phyloP scores from a whole-genome alignment of 345 rosid genomes.

The Clarkia xantiana region DNA sequence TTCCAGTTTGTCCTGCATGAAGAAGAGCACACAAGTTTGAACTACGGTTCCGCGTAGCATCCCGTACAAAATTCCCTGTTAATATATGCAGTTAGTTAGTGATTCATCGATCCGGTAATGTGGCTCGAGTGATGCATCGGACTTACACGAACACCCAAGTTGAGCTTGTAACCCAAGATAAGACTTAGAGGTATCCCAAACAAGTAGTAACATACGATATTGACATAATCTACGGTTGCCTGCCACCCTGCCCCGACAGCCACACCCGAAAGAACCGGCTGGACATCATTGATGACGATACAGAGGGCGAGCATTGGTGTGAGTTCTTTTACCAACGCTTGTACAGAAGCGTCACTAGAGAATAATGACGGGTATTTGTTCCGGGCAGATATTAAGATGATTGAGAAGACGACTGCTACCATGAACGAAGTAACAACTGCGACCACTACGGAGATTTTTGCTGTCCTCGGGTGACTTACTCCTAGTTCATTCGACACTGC shows the following conservation, averaged over 20 bases:
- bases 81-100: no score
- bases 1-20: no score
- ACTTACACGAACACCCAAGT: conserved; percentile 32
- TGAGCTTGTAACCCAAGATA: conserved; percentile 27
- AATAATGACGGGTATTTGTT: conserved; percentile 47
- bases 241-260: conserved; percentile 46
- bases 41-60: no score
- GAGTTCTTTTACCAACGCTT: conserved; percentile 34
- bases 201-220: conserved; percentile 45
- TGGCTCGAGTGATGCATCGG: no score
- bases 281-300: conserved; percentile 56
- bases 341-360: conserved; percentile 35
- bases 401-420: conserved; percentile 32
- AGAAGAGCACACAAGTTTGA: no score
- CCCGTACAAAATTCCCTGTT: no score
- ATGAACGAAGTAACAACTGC: conserved; percentile 37
- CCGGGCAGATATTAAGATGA: conserved; percentile 26
- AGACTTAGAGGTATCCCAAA: conserved; percentile 54
- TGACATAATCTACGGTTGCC: conserved; percentile 42
- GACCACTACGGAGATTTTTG: conserved; percentile 35
- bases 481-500: conserved; percentile 79
- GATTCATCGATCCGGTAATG: no score
- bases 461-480: conserved; percentile 35
- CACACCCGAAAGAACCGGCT: conserved; percentile 45
- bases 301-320: conserved; percentile 61